Percentiles rank a stretch among this genome's conserved stretches.
Conservation (phyloP, 768 basidiomycete species). For the Chiua virens region DNA sequence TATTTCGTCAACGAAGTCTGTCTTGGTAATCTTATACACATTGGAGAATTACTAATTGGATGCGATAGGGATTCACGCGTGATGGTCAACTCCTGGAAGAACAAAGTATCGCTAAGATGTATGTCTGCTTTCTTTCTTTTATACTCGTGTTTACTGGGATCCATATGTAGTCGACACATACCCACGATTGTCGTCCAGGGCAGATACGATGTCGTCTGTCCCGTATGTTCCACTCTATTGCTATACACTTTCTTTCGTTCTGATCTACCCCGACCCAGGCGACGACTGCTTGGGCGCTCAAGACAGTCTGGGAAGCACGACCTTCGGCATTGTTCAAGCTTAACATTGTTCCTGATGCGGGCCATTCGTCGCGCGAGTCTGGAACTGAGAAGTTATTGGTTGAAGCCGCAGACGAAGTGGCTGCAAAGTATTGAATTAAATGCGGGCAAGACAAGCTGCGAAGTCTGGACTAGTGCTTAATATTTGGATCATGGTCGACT, state of each 20-base stretch:
- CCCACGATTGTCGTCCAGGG: conserved; percentile 83
- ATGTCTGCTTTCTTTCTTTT: conserved; percentile 15
- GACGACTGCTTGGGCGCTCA: conserved; percentile 77
- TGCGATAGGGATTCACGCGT: conserved; percentile 72
- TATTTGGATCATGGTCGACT: too few relatives aligned
- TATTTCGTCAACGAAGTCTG: conserved; percentile 81
- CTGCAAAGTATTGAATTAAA: conserved; percentile 20
- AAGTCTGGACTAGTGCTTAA: too few relatives aligned
- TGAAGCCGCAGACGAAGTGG: conserved; percentile 45
- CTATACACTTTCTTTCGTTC: neutral
- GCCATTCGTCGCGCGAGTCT: conserved; percentile 79
- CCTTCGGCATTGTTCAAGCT: conserved; percentile 40
- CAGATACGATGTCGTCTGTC: conserved; percentile 87
- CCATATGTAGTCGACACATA: conserved; percentile 71
- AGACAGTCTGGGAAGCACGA: conserved; percentile 82
- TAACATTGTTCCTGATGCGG: conserved; percentile 79
- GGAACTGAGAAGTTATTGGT: conserved; percentile 70
- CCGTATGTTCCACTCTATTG: conserved; percentile 44
- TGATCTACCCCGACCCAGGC: conserved; percentile 42
- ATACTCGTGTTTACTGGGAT: conserved; percentile 5
- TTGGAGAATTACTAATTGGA: conserved; percentile 3
- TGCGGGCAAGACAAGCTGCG: too few relatives aligned
- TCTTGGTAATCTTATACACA: conserved; percentile 2
- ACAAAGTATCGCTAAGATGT: conserved; percentile 90
- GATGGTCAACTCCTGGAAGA: conserved; percentile 84